Conservation (phyloP, 345 rosid species). For the Murraya paniculata region DNA sequence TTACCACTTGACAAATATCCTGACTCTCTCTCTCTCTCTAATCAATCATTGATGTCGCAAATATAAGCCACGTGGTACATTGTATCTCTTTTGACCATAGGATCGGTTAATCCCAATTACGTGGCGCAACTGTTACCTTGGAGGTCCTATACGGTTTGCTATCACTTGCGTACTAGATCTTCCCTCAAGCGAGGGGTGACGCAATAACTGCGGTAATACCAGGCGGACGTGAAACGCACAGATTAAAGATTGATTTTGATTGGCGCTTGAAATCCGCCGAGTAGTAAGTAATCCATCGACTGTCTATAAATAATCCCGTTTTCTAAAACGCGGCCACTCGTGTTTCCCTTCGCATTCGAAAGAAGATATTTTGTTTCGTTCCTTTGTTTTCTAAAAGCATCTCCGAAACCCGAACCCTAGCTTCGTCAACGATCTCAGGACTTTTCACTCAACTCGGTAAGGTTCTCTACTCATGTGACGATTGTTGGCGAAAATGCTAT, state of each 20-base stretch:
- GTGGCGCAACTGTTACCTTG: background rate
- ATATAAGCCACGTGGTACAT: background rate
- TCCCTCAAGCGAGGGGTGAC: background rate
- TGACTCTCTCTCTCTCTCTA: background rate
- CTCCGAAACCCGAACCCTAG: slow-evolving; percentile 15
- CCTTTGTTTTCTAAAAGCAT: background rate
- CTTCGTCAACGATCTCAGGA: background rate
- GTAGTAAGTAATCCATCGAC: background rate
- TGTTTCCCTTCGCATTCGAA: background rate
- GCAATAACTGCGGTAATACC: background rate
- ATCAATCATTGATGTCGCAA: background rate
- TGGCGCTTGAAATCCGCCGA: slow-evolving; percentile 24
- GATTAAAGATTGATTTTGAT: background rate
- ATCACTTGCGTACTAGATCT: background rate
- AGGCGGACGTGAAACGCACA: slow-evolving; percentile 27
- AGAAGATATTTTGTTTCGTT: background rate
- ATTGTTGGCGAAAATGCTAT: background rate
- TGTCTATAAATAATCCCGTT: background rate
- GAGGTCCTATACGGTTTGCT: background rate
- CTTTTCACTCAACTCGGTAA: background rate
- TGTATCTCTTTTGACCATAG: background rate
- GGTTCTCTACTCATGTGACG: background rate
- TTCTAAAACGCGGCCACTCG: background rate
- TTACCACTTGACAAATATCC: background rate
- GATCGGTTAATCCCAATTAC: background rate